Base-by-base conservation (phyloP, 768 basidiomycete genomes). In the Phlegmacium glaucopus region DNA sequence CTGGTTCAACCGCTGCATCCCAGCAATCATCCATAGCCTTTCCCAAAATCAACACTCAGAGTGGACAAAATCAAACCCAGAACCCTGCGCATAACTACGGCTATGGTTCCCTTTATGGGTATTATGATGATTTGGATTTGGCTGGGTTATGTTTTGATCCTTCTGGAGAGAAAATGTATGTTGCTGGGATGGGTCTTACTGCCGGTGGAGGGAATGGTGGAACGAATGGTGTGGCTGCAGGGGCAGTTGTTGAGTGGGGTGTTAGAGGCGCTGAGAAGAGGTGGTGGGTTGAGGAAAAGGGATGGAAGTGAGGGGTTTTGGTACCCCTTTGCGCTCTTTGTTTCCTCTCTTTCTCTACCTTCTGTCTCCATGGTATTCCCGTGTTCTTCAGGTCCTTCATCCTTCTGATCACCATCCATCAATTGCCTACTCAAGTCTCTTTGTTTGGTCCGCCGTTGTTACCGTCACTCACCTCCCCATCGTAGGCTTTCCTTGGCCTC, bases 251-350 rank as follows among this genome's bases (percentile, higher is more conserved):
- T 6, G 90, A 93, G 61, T 94, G 88, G 87, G 72, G 76, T 37
- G 72, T 94, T 44, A 72, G 78, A 16, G 85, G 84, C 4, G 78
- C 81, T 11, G 83, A 84, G 52, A 87, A 85, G 71, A 70, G 78
- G 42, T 90, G 85, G 85, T 89, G 83, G 82, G 66, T 72, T 37
- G 76, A 71, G 53, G 22, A 22, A 22, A 71, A 72, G 39, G 63
- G 64, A 25, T 78, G 77, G 77, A 64, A 59, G 44, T 76, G 37
- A 53, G 40, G 36, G 32, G n/a, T n/a, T n/a, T n/a, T n/a, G n/a
- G n/a, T n/a, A n/a, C n/a, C n/a, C n/a, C n/a, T n/a, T n/a, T 6
- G 32, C 22, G 3, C 22, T 22, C 22, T 22, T 22, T 22, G 22
- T 5, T 3, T 5, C 5, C 22, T 22, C 22, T 22, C 22, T 22